These are phyloP conservation scores for Taphrina flavorubra DNA, from an alignment of 1,139 yeast genomes.

Conservation along the genomic window DNA sequence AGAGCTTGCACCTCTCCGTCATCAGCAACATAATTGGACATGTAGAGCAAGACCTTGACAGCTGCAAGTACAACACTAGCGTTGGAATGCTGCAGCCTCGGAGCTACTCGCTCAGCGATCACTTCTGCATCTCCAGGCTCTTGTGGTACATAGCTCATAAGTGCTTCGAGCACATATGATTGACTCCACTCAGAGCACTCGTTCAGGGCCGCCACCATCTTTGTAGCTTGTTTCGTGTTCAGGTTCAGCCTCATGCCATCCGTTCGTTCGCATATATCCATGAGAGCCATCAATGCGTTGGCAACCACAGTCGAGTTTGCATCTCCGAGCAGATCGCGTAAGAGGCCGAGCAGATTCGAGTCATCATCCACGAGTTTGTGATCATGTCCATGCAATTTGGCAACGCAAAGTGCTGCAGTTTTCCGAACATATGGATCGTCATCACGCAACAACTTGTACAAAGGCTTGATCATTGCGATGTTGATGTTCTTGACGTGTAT, in stretches of 20 bases:
- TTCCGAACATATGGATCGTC: constrained; percentile 68
- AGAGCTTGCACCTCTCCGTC: constrained; percentile 58
- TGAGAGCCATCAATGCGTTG: constrained; percentile 72
- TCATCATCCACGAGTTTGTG: constrained; percentile 57
- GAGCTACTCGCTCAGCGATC: constrained; percentile 70
- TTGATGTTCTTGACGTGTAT: constrained; percentile 63
- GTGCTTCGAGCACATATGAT: constrained; percentile 68
- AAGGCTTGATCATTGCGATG: constrained; percentile 56
- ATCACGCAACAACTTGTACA: constrained; percentile 57
- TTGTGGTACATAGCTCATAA: constrained; percentile 75
- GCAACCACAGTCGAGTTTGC: constrained; percentile 67
- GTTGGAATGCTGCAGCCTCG: constrained; percentile 80
- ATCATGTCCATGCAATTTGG: constrained; percentile 68
- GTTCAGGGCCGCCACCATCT: constrained; percentile 59
- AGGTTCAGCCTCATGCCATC: constrained; percentile 61
- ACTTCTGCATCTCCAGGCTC: constrained; percentile 67
- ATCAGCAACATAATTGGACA: constrained; percentile 67
- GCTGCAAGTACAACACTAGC: constrained; percentile 82
- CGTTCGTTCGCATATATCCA: constrained; percentile 67
- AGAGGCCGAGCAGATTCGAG: constrained; percentile 46
- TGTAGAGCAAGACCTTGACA: constrained; percentile 71
- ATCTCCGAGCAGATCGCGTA: constrained; percentile 67
- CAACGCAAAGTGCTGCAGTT: constrained; percentile 72
- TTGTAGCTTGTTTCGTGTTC: constrained; percentile 62
- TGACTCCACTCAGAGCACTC: constrained; percentile 84